Conservation (phyloP, 495 filamentous ascomycete species). For the Tetracladium marchalianum region DNA sequence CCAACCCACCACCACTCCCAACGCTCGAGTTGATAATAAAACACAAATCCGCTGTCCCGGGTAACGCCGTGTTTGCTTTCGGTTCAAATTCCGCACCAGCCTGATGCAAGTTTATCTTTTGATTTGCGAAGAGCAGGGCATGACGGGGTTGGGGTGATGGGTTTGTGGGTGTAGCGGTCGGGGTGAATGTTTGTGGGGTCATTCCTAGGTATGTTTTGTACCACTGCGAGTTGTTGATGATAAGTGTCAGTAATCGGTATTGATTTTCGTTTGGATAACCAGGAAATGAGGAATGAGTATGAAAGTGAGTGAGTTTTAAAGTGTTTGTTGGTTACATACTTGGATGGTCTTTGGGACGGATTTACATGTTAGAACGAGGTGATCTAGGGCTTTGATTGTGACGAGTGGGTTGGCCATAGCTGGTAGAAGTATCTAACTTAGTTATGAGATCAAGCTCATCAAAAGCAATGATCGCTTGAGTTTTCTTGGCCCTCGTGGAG, state of each 20-base stretch:
- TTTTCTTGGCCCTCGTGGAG: no score
- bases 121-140: constrained; percentile 38
- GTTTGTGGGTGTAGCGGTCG: constrained; percentile 22
- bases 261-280: no score
- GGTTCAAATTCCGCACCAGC: constrained; percentile 42
- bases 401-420: constrained; percentile 2
- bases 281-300: no score
- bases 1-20: neutral
- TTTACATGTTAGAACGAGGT: constrained; percentile 41
- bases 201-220: constrained; percentile 39
- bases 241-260: no score
- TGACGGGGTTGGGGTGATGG: constrained; percentile 24
- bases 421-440: no score
- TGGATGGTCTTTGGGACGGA: constrained; percentile 31
- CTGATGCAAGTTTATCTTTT: constrained; percentile 48
- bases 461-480: no score
- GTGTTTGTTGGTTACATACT: no score
- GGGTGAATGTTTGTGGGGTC: constrained; percentile 35
- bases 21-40: constrained; percentile 33
- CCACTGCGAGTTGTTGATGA: constrained; percentile 18
- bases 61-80: constrained; percentile 35
- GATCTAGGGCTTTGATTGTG: constrained; percentile 33
- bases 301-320: no score
- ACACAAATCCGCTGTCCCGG: constrained; percentile 43
- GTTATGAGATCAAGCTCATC: no score